Evolutionary conservation across 768 basidiomycete species (phyloP).

Genomic region (Sistotremastrum suecicum): DNA sequence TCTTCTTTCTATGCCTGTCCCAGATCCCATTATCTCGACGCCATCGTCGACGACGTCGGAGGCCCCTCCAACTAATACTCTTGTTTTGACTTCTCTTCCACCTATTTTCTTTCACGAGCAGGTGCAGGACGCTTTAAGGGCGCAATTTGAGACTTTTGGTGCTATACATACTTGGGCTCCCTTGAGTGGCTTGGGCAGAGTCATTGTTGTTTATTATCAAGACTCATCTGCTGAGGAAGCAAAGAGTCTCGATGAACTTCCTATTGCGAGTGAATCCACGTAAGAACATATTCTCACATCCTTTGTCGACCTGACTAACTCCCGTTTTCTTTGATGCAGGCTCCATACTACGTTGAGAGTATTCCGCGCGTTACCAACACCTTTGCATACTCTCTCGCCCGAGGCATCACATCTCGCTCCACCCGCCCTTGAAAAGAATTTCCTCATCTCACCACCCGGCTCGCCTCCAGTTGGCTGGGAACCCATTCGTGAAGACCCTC

Average conservation of each 20-base stretch:
- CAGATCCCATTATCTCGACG: slow-evolving; percentile 1
- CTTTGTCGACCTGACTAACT: slow-evolving; percentile 3
- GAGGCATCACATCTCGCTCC: slow-evolving; percentile 51
- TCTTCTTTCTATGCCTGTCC: too few relatives aligned
- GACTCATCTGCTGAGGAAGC: slow-evolving; percentile 55
- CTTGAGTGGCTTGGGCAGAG: slow-evolving; percentile 63
- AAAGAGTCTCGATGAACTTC: slow-evolving; percentile 54
- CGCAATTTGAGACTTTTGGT: slow-evolving; percentile 69
- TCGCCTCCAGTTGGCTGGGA: slow-evolving; percentile 98
- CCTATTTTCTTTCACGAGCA: slow-evolving; percentile 61
- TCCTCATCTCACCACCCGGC: slow-evolving; percentile 94
- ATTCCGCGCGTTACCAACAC: slow-evolving; percentile 61
- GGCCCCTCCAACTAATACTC: slow-evolving; percentile 52
- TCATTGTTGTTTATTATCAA: slow-evolving; percentile 63
- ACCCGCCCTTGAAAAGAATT: slow-evolving; percentile 79
- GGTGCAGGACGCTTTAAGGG: slow-evolving; percentile 47
- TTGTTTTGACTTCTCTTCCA: slow-evolving; percentile 70
- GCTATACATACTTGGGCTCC: slow-evolving; percentile 86
- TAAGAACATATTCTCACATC: slow-evolving; percentile 24
- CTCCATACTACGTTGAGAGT: slow-evolving; percentile 42
- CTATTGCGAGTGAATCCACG: slow-evolving; percentile 33
- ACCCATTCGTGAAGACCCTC: slow-evolving; percentile 78
- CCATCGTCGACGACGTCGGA: slow-evolving; percentile 5
- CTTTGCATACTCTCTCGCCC: slow-evolving; percentile 28
- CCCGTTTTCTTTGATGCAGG: slow-evolving; percentile 20